Percentiles rank a stretch among this genome's conserved stretches.
Evolutionary conservation across 1,284 basidiomycete genomes (phyloP).

Genomic region (Stereum hirsutum): DNA sequence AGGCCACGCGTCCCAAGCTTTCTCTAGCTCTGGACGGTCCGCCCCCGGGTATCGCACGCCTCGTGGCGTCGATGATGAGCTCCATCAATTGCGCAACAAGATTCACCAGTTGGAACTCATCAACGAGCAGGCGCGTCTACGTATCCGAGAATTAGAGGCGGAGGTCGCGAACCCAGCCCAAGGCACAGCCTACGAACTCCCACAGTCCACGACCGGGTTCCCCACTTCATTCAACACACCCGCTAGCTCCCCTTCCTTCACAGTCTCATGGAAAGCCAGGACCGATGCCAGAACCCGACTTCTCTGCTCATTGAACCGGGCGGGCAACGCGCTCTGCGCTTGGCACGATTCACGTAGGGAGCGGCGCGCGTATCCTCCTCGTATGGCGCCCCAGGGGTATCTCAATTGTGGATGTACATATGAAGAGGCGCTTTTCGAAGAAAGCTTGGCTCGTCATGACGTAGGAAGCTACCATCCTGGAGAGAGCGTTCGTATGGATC

Average conservation of each 20-base stretch:
- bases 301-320: conserved; percentile 74
- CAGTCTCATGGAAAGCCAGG: conserved; percentile 55
- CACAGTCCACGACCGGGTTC: conserved; percentile 16
- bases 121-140: conserved; percentile 34
- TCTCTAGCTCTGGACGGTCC: too few species aligned
- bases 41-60: conserved; percentile 16
- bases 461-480: conserved; percentile 77
- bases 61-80: conserved; percentile 27
- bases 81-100: conserved; percentile 26
- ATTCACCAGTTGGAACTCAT: conserved; percentile 38
- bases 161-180: conserved; percentile 26
- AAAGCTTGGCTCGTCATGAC: conserved; percentile 64
- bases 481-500: conserved; percentile 80
- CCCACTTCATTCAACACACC: conserved; percentile 30
- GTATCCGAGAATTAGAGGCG: conserved; percentile 36
- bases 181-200: conserved; percentile 9
- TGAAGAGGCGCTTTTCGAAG: conserved; percentile 77
- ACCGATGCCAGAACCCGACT: conserved; percentile 60
- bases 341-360: conserved; percentile 83
- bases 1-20: too few species aligned
- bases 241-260: conserved; percentile 36
- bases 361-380: conserved; percentile 66
- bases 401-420: conserved; percentile 78
- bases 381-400: conserved; percentile 65
- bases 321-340: conserved; percentile 76